Base-by-base conservation (phyloP, 352 stramenopile species). In the Sclerospora graminicola region DNA sequence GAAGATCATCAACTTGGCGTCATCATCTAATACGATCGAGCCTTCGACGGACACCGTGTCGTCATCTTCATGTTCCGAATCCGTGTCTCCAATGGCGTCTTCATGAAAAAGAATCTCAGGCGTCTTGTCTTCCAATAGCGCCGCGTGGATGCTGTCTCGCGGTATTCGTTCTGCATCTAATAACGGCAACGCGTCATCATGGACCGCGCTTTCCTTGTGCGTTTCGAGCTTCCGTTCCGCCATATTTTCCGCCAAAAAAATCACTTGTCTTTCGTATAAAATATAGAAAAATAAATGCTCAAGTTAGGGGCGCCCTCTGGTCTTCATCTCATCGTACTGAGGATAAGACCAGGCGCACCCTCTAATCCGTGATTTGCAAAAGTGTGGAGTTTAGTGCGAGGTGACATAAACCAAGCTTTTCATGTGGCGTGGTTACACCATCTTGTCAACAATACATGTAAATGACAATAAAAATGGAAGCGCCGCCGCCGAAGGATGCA, bases 101-200 rank as follows among this genome's bases (percentile, higher is more conserved):
- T 63, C 54, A 37, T 59, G 48, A 37, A 63, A 63, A 6, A 63
- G 45, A 30, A 63, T 59, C 39, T 63, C 54, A n/a, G 54, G 54
- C 16, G 45, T 59, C 41, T 48, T 54, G 43, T 63, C 54, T 39
- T 63, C 54, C 14, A 63, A 40, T 28, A 63, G 45, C 20, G 54
- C 54, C 10, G 33, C 41, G 26, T 54, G 44, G 18, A 54, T 46
- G 10, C 48, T 51, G 30, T 54, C 54, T 2, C 40, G 40, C 0
- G 41, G 20, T 9, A 7, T 19, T 23, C 31, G 27, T 0, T 23
- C 24, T 1, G 33, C 43, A 32, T 54, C 54, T 13, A 63, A 21
- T 2, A 63, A 30, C 11, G 54, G 54, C 9, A 63, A 28, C 0
- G 18, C 21, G 1, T 63, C 54, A 26, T 63, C 43, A 10, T 55